Evolutionary conservation across 2,329 filamentous ascomycete genomes (phyloP).

Genomic region (Aspergillus flavus): DNA sequence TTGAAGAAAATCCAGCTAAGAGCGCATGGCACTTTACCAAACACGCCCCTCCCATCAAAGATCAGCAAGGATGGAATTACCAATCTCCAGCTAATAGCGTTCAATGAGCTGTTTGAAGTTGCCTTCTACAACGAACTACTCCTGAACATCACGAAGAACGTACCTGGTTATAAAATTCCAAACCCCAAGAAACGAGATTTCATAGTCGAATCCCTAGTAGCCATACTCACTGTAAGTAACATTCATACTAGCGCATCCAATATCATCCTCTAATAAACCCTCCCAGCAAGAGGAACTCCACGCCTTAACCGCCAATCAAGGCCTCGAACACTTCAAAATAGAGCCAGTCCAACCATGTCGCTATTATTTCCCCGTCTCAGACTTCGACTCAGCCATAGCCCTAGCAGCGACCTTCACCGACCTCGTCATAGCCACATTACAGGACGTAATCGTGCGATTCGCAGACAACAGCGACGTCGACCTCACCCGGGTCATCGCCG

Average conservation of each 20-base stretch:
- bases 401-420: conserved; percentile 43
- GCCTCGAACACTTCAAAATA: background rate
- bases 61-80: background rate
- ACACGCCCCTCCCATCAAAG: background rate
- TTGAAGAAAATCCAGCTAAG: background rate
- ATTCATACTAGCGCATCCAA: background rate
- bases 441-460: background rate
- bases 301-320: background rate
- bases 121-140: background rate
- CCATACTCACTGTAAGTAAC: background rate
- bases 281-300: background rate
- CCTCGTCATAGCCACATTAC: conserved; percentile 68
- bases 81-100: background rate
- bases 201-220: background rate
- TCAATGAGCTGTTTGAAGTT: background rate
- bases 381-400: background rate
- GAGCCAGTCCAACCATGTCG: background rate
- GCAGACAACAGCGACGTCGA: background rate
- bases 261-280: background rate
- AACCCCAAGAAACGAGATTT: background rate
- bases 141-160: background rate
- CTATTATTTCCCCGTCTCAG: background rate
- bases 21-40: background rate
- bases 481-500: background rate
- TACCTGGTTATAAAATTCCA: background rate